These are phyloP conservation scores for Turritis glabra DNA, from an alignment of 345 rosid genomes.

Conservation along the genomic window DNA sequence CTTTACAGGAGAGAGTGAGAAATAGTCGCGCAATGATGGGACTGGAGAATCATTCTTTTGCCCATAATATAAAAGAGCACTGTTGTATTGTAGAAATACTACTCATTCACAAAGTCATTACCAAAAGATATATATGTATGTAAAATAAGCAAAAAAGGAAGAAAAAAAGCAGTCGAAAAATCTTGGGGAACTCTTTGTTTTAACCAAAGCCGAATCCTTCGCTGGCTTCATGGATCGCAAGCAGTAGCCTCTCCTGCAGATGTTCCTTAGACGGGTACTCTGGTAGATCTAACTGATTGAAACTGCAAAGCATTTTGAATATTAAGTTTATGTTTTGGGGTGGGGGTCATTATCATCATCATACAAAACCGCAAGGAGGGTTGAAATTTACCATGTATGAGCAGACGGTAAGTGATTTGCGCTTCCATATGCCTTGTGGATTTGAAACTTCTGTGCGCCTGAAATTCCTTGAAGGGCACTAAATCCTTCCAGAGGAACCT, in stretches of 20 bases:
- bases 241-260: slow-evolving; percentile 83
- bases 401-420: slow-evolving; percentile 93
- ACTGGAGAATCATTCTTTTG: slow-evolving; percentile 3
- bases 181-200: background rate
- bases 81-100: slow-evolving; percentile 2
- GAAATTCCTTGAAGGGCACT: slow-evolving; percentile 97
- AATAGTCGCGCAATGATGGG: background rate
- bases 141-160: background rate
- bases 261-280: slow-evolving; percentile 94
- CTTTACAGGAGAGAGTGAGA: slow-evolving; percentile 9
- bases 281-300: slow-evolving; percentile 94
- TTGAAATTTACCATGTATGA: slow-evolving; percentile 72
- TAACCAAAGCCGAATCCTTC: slow-evolving; percentile 97
- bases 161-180: background rate
- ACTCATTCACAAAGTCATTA: slow-evolving; percentile 32
- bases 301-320: slow-evolving; percentile 51
- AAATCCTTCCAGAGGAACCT: slow-evolving; percentile 98
- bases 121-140: background rate
- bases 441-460: slow-evolving; percentile 93
- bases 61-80: slow-evolving; percentile 5
- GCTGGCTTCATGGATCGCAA: slow-evolving; percentile 92
- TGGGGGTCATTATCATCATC: background rate
- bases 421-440: slow-evolving; percentile 98
- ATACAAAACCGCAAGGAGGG: background rate
- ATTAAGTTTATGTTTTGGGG: background rate